Conservation (phyloP, 2,329 filamentous ascomycete species). For the Teratosphaeria pseudoeucalypti region DNA sequence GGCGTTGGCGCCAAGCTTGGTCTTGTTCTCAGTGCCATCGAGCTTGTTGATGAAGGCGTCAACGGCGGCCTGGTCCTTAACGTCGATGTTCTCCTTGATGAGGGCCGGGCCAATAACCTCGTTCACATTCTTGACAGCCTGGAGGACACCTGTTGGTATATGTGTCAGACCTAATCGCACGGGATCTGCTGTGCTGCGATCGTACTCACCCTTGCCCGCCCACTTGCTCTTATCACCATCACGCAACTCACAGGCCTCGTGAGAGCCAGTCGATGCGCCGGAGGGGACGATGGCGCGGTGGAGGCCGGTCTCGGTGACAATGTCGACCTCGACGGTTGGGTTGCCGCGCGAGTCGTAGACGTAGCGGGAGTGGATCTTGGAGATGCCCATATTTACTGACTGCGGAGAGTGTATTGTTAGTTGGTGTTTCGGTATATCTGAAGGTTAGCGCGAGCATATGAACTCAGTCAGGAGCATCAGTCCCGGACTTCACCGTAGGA, state of each 20-base stretch:
- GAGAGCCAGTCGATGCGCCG: conserved; percentile 73
- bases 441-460: neutral
- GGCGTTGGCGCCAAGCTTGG: conserved; percentile 48
- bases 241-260: conserved; percentile 44
- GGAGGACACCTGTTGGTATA: conserved; percentile 34
- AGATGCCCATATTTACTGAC: conserved; percentile 58
- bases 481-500: neutral
- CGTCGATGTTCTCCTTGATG: conserved; percentile 43
- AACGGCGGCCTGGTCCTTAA: conserved; percentile 45
- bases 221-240: conserved; percentile 45
- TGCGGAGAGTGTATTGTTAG: neutral
- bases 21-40: conserved; percentile 51
- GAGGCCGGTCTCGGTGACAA: conserved; percentile 90
- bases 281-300: conserved; percentile 94
- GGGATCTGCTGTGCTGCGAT: neutral
- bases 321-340: conserved; percentile 96
- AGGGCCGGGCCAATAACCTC: conserved; percentile 44
- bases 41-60: conserved; percentile 45
- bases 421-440: neutral
- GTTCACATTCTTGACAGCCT: conserved; percentile 47
- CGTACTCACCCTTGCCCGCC: conserved; percentile 39
- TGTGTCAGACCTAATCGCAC: neutral
- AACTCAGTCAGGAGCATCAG: neutral
- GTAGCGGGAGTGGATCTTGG: conserved; percentile 54
- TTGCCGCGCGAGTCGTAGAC: conserved; percentile 97